Conservation (phyloP, 2,329 filamentous ascomycete species). For the Pestalotiopsis sp. region DNA sequence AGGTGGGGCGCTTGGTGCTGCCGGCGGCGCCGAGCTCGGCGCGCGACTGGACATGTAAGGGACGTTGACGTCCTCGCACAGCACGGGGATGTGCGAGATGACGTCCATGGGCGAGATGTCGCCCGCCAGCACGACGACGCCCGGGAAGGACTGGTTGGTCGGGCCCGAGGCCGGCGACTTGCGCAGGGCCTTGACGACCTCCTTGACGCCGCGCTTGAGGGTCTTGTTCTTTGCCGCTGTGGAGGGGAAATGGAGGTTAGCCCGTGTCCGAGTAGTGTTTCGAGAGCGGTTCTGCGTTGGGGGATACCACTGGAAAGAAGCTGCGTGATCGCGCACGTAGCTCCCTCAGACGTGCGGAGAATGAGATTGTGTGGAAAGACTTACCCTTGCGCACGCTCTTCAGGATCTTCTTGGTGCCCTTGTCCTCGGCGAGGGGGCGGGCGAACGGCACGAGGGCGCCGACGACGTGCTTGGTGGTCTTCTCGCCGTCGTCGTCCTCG, state of each 20-base stretch:
- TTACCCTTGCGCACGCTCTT: constrained; percentile 60
- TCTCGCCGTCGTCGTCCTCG: constrained; percentile 42
- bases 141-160: constrained; percentile 63
- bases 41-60: constrained; percentile 92
- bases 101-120: constrained; percentile 99
- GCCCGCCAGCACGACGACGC: constrained; percentile 88
- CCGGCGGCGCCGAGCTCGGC: constrained; percentile 93
- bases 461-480: constrained; percentile 45
- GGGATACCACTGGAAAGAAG: not conserved
- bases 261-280: not conserved
- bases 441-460: constrained; percentile 81
- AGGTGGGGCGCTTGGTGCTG: constrained; percentile 93
- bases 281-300: not conserved
- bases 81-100: constrained; percentile 94
- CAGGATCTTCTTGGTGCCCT: constrained; percentile 66
- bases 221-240: constrained; percentile 92
- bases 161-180: constrained; percentile 78
- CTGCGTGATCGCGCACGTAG: not conserved
- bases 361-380: constrained; percentile 17
- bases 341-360: not conserved
- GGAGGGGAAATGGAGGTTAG: constrained; percentile 16
- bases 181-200: constrained; percentile 97
- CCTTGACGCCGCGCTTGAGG: constrained; percentile 97
- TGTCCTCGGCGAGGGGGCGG: constrained; percentile 77
- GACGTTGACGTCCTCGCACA: constrained; percentile 97